Base-by-base conservation (phyloP, 768 basidiomycete species). In the Termitomyces sp. region DNA sequence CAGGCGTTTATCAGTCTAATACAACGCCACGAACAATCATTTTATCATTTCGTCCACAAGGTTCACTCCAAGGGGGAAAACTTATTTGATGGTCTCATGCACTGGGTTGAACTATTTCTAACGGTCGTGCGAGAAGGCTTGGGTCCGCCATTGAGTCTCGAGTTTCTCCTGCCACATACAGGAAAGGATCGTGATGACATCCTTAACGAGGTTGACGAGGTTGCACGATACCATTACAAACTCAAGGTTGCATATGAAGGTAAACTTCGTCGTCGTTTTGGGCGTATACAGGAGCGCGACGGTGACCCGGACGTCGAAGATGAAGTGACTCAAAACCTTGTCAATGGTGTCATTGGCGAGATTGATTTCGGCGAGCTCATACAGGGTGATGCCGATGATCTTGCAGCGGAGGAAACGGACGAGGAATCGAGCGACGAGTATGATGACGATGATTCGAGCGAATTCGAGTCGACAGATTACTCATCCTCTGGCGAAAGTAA, bases 11-110 rank as follows among this genome's bases (percentile, higher is more conserved):
- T 98, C 61, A 85, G 93, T 67, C 85, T 99, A 23, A 88, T 99
- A 32, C 83, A 89, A 65, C 84, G 97, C 14, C 97, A 99, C 70
- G 94, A 98, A 64, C 92, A 95, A 66, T 74, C 93, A 0, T 98
- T 98, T 75, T 99, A 99, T 76, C 79, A 80, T 56, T 99, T 99
- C 67, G 95, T 99, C 27, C 94, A 99, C 81, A 97, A 96, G 63
- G 97, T 99, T 2, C 97, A 99, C 67, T 88, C 93, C 44, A 98
- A 98, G 68, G 97, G 97, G 35, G 89, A 94, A 66, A 89, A 87
- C 21, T 79, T 99, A 12, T 99, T 99, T 69, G 89, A 94, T 65
- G 84, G 80, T 64, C 84, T 99, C 56, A 98, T 98, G 94, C 82
- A 79, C 39, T 99, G 97, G 97, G 89, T 97, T 69, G 95, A 98